Percentiles rank a stretch among this genome's conserved stretches.
Evolutionary conservation across 192 early-diverging fungal species (phyloP).

Genomic region (Coemansia aciculifera): DNA sequence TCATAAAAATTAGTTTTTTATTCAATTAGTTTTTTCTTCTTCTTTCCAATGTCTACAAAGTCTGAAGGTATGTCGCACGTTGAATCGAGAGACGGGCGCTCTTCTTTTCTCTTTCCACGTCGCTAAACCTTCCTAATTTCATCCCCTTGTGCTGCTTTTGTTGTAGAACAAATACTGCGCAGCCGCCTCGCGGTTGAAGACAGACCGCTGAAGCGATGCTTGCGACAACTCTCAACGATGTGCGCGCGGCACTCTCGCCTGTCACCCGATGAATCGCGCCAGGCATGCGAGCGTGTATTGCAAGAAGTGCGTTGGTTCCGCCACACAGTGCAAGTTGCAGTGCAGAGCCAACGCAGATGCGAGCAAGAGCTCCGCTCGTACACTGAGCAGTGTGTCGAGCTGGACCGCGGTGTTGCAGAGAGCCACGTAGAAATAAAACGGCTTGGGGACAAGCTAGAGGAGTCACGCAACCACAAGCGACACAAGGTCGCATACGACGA

Average conservation of each 20-base stretch:
- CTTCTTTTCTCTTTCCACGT: not conserved
- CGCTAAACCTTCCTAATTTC: not conserved
- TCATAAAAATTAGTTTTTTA: no score
- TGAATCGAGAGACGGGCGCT: not conserved
- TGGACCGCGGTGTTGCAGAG: conserved; percentile 18
- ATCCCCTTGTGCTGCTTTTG: not conserved
- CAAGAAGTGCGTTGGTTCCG: conserved; percentile 50
- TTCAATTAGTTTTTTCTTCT: not conserved
- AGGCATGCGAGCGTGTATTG: conserved; percentile 22
- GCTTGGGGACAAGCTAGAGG: conserved; percentile 37
- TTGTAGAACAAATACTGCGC: conserved; percentile 41
- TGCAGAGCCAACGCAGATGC: conserved; percentile 42
- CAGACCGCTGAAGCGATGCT: conserved; percentile 42
- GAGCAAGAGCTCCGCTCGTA: conserved; percentile 21
- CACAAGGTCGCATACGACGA: conserved; percentile 53
- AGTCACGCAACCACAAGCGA: conserved; percentile 50
- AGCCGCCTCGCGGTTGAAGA: conserved; percentile 44
- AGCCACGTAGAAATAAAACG: conserved; percentile 15
- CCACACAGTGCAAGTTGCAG: conserved; percentile 35
- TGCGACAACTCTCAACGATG: conserved; percentile 37
- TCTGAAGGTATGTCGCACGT: conserved; percentile 14
- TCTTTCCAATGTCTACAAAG: conserved; percentile 13
- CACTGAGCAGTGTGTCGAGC: conserved; percentile 10
- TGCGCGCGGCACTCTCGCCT: conserved; percentile 26
- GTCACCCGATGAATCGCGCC: conserved; percentile 27